phyloP scores from a whole-genome alignment of 371 early-diverging fungal genomes.

The Neoconidiobolus thromboides region DNA sequence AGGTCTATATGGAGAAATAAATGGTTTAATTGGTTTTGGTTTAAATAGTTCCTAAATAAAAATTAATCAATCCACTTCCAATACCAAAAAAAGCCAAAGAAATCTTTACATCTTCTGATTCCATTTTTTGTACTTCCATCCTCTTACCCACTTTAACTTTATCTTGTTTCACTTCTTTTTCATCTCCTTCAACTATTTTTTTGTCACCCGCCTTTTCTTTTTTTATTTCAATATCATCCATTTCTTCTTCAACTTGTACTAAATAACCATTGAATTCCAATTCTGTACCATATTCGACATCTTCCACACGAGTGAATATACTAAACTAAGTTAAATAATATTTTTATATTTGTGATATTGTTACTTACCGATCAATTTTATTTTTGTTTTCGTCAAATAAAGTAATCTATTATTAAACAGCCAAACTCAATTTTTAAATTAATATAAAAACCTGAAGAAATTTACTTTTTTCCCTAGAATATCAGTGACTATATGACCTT shows the following conservation, averaged over 20 bases:
- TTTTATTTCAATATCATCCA: neutral
- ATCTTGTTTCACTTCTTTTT: too few species aligned
- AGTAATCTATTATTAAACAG: neutral
- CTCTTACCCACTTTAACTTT: too few species aligned
- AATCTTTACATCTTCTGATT: too few species aligned
- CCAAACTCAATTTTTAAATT: too few species aligned
- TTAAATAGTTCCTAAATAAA: too few species aligned
- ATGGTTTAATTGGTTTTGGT: too few species aligned
- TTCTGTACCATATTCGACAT: conserved; percentile 21
- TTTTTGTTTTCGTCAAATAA: neutral
- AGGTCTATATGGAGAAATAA: too few species aligned
- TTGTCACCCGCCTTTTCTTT: neutral
- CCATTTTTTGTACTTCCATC: too few species aligned
- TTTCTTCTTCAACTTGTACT: conserved; percentile 10
- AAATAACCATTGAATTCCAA: conserved; percentile 26
- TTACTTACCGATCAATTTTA: neutral
- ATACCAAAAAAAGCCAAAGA: too few species aligned
- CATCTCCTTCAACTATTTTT: too few species aligned
- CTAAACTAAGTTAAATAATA: neutral
- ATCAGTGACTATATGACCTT: neutral
- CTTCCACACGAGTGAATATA: conserved; percentile 5
- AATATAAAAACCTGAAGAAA: neutral
- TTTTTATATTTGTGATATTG: neutral
- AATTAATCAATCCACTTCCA: too few species aligned
- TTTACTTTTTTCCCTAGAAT: neutral